Percentiles rank a stretch among this genome's conserved stretches.
These are phyloP conservation scores for Backusella mclennaniae DNA, from an alignment of 192 early-diverging fungal genomes.

Conservation along the genomic window DNA sequence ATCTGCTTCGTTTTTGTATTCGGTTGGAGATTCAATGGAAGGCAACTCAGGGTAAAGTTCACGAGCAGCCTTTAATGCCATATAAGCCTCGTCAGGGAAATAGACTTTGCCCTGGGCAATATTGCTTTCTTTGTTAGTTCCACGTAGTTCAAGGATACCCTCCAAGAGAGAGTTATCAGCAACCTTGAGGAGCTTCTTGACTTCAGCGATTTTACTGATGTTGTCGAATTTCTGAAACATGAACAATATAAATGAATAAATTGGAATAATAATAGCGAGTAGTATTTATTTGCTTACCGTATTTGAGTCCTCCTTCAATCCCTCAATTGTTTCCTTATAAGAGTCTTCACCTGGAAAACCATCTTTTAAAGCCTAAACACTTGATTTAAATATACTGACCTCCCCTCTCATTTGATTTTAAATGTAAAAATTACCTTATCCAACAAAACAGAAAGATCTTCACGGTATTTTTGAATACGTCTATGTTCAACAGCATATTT, in stretches of 20 bases:
- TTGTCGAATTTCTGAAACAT: constrained; percentile 5
- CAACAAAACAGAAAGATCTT: constrained; percentile 28
- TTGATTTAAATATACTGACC: neutral
- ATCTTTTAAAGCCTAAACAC: neutral
- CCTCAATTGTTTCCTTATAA: constrained; percentile 10
- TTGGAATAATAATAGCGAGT: neutral
- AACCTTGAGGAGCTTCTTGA: constrained; percentile 18
- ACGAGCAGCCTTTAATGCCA: constrained; percentile 33
- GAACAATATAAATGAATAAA: neutral
- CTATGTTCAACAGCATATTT: constrained; percentile 34
- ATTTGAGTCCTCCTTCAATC: neutral
- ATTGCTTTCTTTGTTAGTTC: neutral
- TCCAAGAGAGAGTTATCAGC: constrained; percentile 27
- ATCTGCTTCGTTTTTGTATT: constrained; percentile 26
- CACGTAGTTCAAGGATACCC: constrained; percentile 33
- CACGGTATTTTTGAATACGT: constrained; percentile 31
- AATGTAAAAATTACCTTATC: constrained; percentile 25
- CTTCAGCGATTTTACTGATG: constrained; percentile 1
- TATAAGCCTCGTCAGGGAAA: constrained; percentile 36
- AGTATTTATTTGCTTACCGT: neutral
- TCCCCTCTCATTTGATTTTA: neutral
- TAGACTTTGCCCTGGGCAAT: constrained; percentile 23
- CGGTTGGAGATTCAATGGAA: constrained; percentile 17
- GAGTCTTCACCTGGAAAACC: constrained; percentile 6
- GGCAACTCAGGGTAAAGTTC: constrained; percentile 27